Conservation (phyloP, 306 rosid species). For the Oemleria cerasiformis region DNA sequence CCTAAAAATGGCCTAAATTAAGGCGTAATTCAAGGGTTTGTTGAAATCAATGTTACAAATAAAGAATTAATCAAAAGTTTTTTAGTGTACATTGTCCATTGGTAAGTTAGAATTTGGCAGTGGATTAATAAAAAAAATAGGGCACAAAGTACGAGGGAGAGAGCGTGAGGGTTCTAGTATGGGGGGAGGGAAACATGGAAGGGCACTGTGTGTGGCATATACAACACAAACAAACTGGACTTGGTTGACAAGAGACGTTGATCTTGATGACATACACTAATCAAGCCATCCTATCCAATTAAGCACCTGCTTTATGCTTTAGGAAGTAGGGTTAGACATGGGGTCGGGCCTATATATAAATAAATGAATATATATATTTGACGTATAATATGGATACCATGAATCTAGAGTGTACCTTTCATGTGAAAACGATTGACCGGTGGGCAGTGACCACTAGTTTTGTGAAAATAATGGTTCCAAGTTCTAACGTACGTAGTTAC, state of each 20-base stretch:
- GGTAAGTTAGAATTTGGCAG: slow-evolving; percentile 5
- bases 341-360: slow-evolving; percentile 19
- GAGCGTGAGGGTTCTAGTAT: slow-evolving; percentile 28
- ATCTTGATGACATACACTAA: slow-evolving; percentile 2
- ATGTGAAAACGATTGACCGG: slow-evolving; percentile 24
- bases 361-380: no score
- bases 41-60: slow-evolving; percentile 52
- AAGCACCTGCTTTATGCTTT: background rate
- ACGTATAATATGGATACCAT: background rate
- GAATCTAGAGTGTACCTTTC: slow-evolving; percentile 25
- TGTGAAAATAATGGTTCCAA: background rate
- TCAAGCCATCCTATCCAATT: background rate
- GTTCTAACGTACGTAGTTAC: no score
- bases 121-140: slow-evolving; percentile 12
- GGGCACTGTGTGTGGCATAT: slow-evolving; percentile 28
- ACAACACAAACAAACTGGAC: slow-evolving; percentile 54
- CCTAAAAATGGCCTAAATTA: slow-evolving; percentile 59
- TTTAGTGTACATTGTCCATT: slow-evolving; percentile 3
- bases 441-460: background rate
- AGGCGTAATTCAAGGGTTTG: slow-evolving; percentile 78
- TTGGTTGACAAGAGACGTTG: background rate
- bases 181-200: slow-evolving; percentile 63
- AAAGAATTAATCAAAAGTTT: background rate
- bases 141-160: slow-evolving; percentile 29
- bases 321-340: background rate